A percentile compares a stretch with the other conserved stretches of the same genome.
phyloP scores from a whole-genome alignment of 2,329 filamentous ascomycete species.

The Diplocarpon rosae region DNA sequence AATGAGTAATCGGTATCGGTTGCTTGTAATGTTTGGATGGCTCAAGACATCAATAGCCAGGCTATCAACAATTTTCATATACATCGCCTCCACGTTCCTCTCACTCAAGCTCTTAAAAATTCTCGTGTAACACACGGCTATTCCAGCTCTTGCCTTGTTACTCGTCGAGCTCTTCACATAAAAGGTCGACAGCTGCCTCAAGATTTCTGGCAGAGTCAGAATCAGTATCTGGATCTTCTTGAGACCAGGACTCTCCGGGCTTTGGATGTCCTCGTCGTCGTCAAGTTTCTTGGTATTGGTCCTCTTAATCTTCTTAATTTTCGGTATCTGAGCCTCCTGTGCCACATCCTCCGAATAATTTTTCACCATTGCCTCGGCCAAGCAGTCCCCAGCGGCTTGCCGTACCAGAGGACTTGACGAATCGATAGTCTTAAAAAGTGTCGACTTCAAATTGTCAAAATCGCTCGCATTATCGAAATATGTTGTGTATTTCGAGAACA shows the following conservation, averaged over 20 bases:
- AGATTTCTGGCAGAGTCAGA: constrained; percentile 65
- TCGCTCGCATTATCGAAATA: constrained; percentile 85
- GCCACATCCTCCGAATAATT: constrained; percentile 56
- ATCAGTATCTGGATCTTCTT: constrained; percentile 64
- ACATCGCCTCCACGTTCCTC: constrained; percentile 72
- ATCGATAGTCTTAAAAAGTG: constrained; percentile 80
- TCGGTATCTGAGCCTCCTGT: constrained; percentile 40
- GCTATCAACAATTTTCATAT: constrained; percentile 69
- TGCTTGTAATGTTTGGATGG: constrained; percentile 63
- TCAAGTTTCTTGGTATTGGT: constrained; percentile 49
- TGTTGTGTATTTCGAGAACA: constrained; percentile 57
- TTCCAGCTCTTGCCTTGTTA: constrained; percentile 69
- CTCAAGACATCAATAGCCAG: constrained; percentile 72
- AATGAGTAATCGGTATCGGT: constrained; percentile 78
- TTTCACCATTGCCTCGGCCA: constrained; percentile 75
- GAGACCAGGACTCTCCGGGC: constrained; percentile 64
- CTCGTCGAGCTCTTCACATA: constrained; percentile 71
- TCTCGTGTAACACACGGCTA: constrained; percentile 79
- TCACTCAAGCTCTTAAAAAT: constrained; percentile 71
- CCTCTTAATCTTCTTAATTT: constrained; percentile 61
- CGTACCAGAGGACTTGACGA: constrained; percentile 64
- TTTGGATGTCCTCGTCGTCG: constrained; percentile 57
- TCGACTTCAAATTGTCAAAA: constrained; percentile 76
- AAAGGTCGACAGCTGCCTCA: constrained; percentile 68
- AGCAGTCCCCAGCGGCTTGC: constrained; percentile 74